phyloP scores from a whole-genome alignment of 345 rosid genomes.

The Cardamine occulta region DNA sequence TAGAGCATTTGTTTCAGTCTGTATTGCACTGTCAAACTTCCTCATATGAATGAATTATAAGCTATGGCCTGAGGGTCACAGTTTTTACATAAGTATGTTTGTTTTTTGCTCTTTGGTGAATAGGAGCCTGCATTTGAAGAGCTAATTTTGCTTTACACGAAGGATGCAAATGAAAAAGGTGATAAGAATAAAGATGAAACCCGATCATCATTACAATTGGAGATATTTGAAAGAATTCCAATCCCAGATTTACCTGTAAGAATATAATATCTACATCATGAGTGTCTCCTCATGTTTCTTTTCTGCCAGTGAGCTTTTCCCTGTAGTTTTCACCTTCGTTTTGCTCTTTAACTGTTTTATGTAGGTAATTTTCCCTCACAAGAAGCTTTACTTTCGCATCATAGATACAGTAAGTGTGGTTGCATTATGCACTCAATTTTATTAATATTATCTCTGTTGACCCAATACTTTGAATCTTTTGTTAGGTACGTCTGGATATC shows the following conservation, averaged over 20 bases:
- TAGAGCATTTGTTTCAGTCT: constrained; percentile 7
- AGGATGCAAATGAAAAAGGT: constrained; percentile 51
- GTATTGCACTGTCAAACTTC: constrained; percentile 1
- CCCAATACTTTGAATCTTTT: constrained; percentile 30
- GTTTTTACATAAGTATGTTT: constrained; percentile 27
- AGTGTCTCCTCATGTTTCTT: constrained; percentile 13
- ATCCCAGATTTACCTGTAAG: constrained; percentile 95
- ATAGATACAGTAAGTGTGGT: constrained; percentile 79
- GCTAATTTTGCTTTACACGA: constrained; percentile 76
- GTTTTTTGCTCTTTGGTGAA: constrained; percentile 41
- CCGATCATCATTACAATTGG: constrained; percentile 71
- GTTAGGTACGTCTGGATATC: constrained; percentile 86
- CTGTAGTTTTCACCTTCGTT: constrained; percentile 33
- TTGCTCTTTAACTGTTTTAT: constrained; percentile 36
- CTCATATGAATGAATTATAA: constrained; percentile 23
- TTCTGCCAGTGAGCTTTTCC: constrained; percentile 2
- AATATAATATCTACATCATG: constrained; percentile 28
- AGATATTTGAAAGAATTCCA: constrained; percentile 86
- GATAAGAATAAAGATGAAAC: constrained; percentile 50
- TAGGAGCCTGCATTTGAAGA: constrained; percentile 98
- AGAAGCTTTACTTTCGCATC: constrained; percentile 92
- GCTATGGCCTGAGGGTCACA: constrained; percentile 10
- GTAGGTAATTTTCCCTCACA: constrained; percentile 94
- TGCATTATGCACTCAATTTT: constrained; percentile 10
- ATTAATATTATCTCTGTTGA: constrained; percentile 20